Evolutionary conservation across 1,284 basidiomycete species (phyloP).

Genomic region (Laetiporus sulphureus): DNA sequence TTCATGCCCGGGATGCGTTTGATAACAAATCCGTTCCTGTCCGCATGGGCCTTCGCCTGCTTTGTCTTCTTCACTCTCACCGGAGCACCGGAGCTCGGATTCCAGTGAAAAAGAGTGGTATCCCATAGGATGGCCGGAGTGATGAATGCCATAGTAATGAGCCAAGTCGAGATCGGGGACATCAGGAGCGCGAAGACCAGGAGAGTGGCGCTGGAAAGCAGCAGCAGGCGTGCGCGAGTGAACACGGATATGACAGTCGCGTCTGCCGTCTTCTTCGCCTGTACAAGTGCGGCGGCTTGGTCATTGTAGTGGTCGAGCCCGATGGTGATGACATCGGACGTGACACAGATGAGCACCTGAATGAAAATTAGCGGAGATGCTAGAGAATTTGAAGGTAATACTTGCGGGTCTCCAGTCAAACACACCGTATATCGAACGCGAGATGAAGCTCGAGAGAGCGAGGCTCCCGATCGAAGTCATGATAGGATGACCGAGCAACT

Average conservation of each 20-base stretch:
- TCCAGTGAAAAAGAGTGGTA: slow-evolving; percentile 8
- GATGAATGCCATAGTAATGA: slow-evolving; percentile 7
- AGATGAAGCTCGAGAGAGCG: slow-evolving; percentile 9
- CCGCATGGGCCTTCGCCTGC: background rate
- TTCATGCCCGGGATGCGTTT: slow-evolving; percentile 12
- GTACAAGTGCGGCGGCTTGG: slow-evolving; percentile 7
- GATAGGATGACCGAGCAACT: background rate
- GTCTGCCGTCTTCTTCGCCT: slow-evolving; percentile 9
- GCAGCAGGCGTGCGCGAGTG: slow-evolving; percentile 7
- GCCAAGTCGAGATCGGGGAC: slow-evolving; percentile 7
- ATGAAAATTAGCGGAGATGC: background rate
- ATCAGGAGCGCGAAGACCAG: slow-evolving; percentile 5
- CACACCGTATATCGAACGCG: slow-evolving; percentile 9
- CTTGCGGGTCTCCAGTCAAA: slow-evolving; percentile 12
- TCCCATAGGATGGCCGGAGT: slow-evolving; percentile 11
- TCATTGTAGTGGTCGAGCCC: slow-evolving; percentile 12
- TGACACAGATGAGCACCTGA: slow-evolving; percentile 9
- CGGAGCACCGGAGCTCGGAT: background rate
- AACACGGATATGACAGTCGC: slow-evolving; percentile 8
- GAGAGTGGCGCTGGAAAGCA: slow-evolving; percentile 7
- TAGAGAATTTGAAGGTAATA: background rate
- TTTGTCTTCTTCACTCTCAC: background rate
- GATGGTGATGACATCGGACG: slow-evolving; percentile 9
- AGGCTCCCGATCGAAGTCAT: background rate
- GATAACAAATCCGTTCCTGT: slow-evolving; percentile 2